Evolutionary conservation across 805 yeast genomes (phyloP), one percentile per base, ranked within the genome.

Genomic region (Candida argentea): DNA sequence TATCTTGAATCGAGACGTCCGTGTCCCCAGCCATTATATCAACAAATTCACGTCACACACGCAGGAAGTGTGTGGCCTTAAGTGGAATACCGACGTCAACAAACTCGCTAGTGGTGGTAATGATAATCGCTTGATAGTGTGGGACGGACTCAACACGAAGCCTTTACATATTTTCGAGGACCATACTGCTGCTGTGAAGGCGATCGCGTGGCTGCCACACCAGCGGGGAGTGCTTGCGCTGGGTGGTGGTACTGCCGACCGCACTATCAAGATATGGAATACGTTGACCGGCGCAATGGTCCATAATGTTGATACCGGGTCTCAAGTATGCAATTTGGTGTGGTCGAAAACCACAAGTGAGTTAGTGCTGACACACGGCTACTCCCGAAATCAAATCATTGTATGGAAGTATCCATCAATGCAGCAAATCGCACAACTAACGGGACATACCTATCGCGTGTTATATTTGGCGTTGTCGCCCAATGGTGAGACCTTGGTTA

Each of bases 241-340:
- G 2, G 98, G 98, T 10, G 98, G 98, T 12, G 98, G 98, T 20
- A 86, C 97, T 1, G 87, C 93, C 1, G 98, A 91, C 53, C 74
- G 89, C 32, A 69, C 77, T 22, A 79, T 91, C 41, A 83, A 87
- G 51, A 74, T 86, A 14, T 91, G 97, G 97, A 91, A 87, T 50
- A 80, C 94, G 0, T 56, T 76, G 25, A 82, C 80, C 5, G 95
- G 95, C 1, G 50, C 66, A 14, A 71, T 78, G 33, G 46, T 83
- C 8, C 70, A 74, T 42, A 91, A 85, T 40, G 74, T 82, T n/a
- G 93, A 89, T 45, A 85, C 97, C 0, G 96, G 96, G 0, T 84
- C 95, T 3, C 98, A 91, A 50, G 93, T 91, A 25, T 91, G 98
- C 60, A 89, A 89, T 44, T 66, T 91, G 48, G 71, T 76, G 6